Evolutionary conservation across 805 yeast genomes (phyloP).

Genomic region (Candida morakotiae): DNA sequence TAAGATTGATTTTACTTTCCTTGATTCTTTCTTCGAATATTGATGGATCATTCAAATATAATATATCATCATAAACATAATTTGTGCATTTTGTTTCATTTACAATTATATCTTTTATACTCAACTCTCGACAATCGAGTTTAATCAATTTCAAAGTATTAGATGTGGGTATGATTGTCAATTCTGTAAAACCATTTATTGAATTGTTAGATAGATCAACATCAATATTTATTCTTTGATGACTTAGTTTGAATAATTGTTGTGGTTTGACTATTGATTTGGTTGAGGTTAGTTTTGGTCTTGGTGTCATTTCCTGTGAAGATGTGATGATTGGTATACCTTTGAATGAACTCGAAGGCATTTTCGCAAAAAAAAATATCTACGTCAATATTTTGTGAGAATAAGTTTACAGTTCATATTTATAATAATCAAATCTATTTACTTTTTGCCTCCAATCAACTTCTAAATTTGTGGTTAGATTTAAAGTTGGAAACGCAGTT

Average conservation of each 20-base stretch:
- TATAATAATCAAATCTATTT: conserved; percentile 10
- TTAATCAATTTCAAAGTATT: conserved; percentile 53
- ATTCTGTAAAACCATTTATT: conserved; percentile 73
- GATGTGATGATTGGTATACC: conserved; percentile 1
- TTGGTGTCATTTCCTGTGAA: conserved; percentile 2
- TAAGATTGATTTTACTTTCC: conserved; percentile 24
- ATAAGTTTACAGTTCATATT: neutral
- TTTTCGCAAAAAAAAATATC: conserved; percentile 2
- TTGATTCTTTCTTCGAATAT: conserved; percentile 24
- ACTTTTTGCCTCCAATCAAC: conserved; percentile 15
- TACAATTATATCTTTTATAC: conserved; percentile 58
- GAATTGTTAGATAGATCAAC: conserved; percentile 63
- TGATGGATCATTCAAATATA: conserved; percentile 35
- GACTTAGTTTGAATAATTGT: conserved; percentile 68
- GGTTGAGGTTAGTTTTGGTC: neutral
- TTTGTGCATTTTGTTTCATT: conserved; percentile 51
- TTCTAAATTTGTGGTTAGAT: conserved; percentile 7
- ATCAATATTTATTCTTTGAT: conserved; percentile 78
- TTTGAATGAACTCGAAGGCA: conserved; percentile 9
- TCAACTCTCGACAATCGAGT: conserved; percentile 78
- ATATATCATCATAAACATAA: conserved; percentile 53
- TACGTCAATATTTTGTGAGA: too few species aligned
- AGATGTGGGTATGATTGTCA: conserved; percentile 72
- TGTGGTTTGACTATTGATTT: conserved; percentile 4
- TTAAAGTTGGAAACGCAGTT: conserved; percentile 14